Evolutionary conservation across 2,329 filamentous ascomycete genomes (phyloP).

Genomic region (Curvularia spicifera): DNA sequence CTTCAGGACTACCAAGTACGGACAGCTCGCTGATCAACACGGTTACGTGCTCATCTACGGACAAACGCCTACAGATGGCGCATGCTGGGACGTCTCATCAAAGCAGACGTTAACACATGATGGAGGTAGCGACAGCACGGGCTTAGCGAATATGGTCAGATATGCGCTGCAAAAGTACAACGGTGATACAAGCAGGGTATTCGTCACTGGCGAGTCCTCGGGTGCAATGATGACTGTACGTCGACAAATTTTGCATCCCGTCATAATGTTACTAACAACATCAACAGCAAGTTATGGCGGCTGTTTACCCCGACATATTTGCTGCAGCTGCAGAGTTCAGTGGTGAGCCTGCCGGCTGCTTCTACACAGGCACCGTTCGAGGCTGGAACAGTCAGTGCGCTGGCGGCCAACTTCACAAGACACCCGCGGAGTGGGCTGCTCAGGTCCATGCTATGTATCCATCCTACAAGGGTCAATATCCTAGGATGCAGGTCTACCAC

Average conservation of each 20-base stretch:
- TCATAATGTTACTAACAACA: background rate
- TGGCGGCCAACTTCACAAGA: constrained; percentile 47
- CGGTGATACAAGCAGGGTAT: constrained; percentile 60
- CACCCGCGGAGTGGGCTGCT: background rate
- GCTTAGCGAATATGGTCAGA: constrained; percentile 65
- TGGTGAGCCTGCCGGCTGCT: constrained; percentile 63
- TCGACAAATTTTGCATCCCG: background rate
- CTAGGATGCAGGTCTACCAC: background rate
- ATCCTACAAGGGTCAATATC: background rate
- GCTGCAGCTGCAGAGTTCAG: constrained; percentile 59
- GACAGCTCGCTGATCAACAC: background rate
- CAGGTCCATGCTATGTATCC: background rate
- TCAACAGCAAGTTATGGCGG: constrained; percentile 54
- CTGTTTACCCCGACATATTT: constrained; percentile 61
- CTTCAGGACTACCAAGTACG: background rate
- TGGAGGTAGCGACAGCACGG: constrained; percentile 63
- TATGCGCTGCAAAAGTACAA: constrained; percentile 62
- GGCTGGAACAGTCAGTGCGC: constrained; percentile 63
- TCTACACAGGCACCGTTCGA: constrained; percentile 53
- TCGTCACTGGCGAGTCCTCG: constrained; percentile 61
- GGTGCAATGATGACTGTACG: constrained; percentile 47
- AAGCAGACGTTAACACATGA: constrained; percentile 61
- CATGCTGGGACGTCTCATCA: constrained; percentile 66
- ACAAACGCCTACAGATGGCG: constrained; percentile 1
- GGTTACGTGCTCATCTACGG: background rate